Evolutionary conservation across 1,284 basidiomycete genomes (phyloP), one percentile per base, ranked within the genome.

Genomic region (Fomitopsis betulina): DNA sequence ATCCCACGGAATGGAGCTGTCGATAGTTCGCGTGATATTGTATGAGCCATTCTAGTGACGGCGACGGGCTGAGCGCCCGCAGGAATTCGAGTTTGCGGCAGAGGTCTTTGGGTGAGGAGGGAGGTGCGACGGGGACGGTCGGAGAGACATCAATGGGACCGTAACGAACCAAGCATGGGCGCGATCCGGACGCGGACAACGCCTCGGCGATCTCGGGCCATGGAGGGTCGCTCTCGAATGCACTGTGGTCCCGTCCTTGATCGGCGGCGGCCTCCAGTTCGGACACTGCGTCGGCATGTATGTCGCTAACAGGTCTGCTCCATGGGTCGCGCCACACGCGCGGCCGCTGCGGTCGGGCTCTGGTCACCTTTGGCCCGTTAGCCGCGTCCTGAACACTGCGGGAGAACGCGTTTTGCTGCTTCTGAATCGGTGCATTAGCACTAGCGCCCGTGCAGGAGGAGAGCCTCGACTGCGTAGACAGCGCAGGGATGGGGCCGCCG

Each of bases 1-100:
- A 72, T 12, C 53, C 49, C 10, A 69, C 68, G 7, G 72, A 70
- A 32, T 73, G 67, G 25, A 66, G 57, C 17, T 35, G 15, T 6
- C 60, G 62, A 52, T 63, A 63, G 5, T 50, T 52, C n/a, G 57
- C 60, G 56, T 68, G 65, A 50, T 65, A 66, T 5, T 54, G 51
- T 21, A 67, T 53, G 33, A 67, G 53, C 33, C 58, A 54, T 21
- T 60, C 53, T 13, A 63, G 43, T n/a, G 56, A 50, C 25, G 60
- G 40, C 32, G 54, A 58, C 8, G 62, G 60, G 1, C n/a, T 25
- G 15, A 42, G 47, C 5, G 71, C 72, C 25, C 76, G 62, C 52
- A 79, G 70, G 60, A 68, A 66, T 54, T 80, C 64, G 47, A 87
- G 71, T 64, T 82, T 82, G 45, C 71, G 70, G 66, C 76, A 76